Base-by-base conservation (phyloP, 768 basidiomycete species). In the Tulasnella sp. region DNA sequence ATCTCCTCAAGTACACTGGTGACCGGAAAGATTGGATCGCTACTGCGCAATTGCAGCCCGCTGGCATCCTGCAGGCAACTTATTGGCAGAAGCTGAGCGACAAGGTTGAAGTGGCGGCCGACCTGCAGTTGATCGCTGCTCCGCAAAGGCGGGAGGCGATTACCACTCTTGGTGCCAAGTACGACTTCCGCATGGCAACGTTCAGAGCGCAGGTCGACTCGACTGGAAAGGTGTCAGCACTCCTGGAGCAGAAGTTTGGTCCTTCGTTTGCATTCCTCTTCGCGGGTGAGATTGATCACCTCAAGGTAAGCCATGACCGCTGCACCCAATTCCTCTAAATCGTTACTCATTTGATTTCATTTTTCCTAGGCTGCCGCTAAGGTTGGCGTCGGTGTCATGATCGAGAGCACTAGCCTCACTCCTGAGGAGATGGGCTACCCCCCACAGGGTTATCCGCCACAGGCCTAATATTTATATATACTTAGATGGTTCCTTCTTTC, bases 31-130 rank as follows among this genome's bases (percentile, higher is more conserved):
- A 89, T 85, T 97, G 96, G 95, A 96, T 96, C 83, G 96, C 95
- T n/a, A 97, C 96, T 5, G 93, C 95, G 18, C 94, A 95, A 84
- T 82, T 97, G 18, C 96, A 96, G 85, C 90, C 93, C 22, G 89
- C 91, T 22, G 96, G 97, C 34, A 90, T 95, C 75, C 84, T 98
- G 37, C 94, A 96, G 86, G 91, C 96, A 41, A 97, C 96, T 12
- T 99, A 99, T 86, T 98, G 96, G 94, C 96, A 98, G 82, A 96
- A 95, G 85, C 87, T 99, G 81, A 93, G 93, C 85, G 95, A 97
- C 80, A 96, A 97, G 87, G 94, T 99, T 18, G 98, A 99, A 82
- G 96, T 97, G n/a, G 97, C 96, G 44, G 96, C 96, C 44, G 97
- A 99, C 83, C 86, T 99, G 80, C 92, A 96, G 85, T 86, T 97